Base-by-base conservation (phyloP, 1,139 yeast species). In the Geotrichum europaeum region DNA sequence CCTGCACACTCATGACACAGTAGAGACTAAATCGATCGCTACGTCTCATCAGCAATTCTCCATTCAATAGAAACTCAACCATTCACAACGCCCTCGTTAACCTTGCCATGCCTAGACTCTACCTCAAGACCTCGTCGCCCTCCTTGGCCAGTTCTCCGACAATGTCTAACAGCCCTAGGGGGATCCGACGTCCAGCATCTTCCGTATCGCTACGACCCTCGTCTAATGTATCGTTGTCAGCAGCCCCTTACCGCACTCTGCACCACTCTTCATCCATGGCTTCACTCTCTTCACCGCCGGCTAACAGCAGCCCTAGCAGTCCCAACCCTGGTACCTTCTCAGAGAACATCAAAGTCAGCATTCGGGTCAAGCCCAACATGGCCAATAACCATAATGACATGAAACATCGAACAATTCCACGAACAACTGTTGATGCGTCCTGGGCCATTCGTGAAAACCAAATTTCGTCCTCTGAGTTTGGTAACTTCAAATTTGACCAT, bases 401-500 rank as follows among this genome's bases (percentile, higher is more conserved):
- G 10, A 28, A 28, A 28, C 32, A 28, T 7, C 32, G 32, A 28
- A 36, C 43, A 15, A n/a, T 13, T 36, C 18, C 18, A 36, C 43
- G 43, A n/a, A 12, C 43, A 36, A 13, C 5, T 36, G 18, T n/a
- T 36, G 43, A 36, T 6, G 9, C 32, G 9, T 28, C 32, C 32
- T 28, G 32, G 32, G 32, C 32, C 32, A 28, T 28, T 28, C 32
- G 10, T 24, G 18, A n/a, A 5, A 49, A 49, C 13, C 51, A 49
- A 13, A 67, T 74, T 20, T 61, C 66, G 34, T 67, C 71, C 55
- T 65, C 67, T 12, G 72, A 73, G 20, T 69, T 72, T 13, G 77
- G 77, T 20, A 71, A 82, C 34, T 90, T 87, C 70, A 74, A 75
- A n/a, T 90, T 88, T 70, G 97, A 92, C 71, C 83, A 86, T 68